A percentile compares a stretch with the other conserved stretches of the same genome.
Evolutionary conservation across 2,329 filamentous ascomycete species (phyloP).

Genomic region (Hypomyces rosellus): DNA sequence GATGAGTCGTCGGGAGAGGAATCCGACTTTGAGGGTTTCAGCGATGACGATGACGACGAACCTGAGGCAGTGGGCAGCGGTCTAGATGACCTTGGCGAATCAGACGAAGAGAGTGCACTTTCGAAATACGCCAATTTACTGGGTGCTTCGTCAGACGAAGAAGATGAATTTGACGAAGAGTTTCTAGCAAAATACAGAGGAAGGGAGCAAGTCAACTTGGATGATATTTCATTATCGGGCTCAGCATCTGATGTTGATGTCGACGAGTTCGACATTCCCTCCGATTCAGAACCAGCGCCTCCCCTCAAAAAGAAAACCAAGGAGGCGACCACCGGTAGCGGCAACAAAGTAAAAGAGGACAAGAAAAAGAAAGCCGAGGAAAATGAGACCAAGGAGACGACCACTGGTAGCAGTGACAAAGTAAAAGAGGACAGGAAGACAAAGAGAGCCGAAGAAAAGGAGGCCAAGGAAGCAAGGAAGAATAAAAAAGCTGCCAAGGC

Average conservation of each 20-base stretch:
- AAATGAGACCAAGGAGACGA: conserved; percentile 17
- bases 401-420: conserved; percentile 8
- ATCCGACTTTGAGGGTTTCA: conserved; percentile 33
- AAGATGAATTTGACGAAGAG: conserved; percentile 32
- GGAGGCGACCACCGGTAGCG: conserved; percentile 21
- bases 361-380: conserved; percentile 13
- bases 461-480: conserved; percentile 10
- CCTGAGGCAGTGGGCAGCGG: conserved; percentile 16
- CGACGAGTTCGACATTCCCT: conserved; percentile 14
- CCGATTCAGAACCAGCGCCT: conserved; percentile 24
- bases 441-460: conserved; percentile 15
- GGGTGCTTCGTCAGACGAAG: conserved; percentile 38
- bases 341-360: not conserved
- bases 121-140: conserved; percentile 41
- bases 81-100: conserved; percentile 20
- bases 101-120: conserved; percentile 27
- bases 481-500: conserved; percentile 14
- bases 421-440: conserved; percentile 1
- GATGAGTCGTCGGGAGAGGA: conserved; percentile 22
- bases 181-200: conserved; percentile 25
- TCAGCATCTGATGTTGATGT: conserved; percentile 27
- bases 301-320: conserved; percentile 30
- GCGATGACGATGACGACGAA: conserved; percentile 18
- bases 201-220: conserved; percentile 31
- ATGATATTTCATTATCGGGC: conserved; percentile 34